Percentiles rank a stretch among this genome's conserved stretches.
phyloP scores from a whole-genome alignment of 129 eudicot genomes.

The Chrysanthemum seticuspe region DNA sequence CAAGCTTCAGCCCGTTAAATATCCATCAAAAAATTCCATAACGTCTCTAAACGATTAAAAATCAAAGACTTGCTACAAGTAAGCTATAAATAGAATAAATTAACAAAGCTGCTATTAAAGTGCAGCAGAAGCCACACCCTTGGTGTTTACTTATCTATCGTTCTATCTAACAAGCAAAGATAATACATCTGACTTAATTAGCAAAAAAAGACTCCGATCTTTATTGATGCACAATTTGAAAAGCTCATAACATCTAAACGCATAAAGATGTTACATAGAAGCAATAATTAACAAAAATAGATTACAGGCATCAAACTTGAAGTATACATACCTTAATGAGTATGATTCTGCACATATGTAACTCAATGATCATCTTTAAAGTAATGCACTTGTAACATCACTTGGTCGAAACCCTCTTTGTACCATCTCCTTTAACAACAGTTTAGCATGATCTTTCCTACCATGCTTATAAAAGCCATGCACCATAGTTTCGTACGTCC shows the following conservation, averaged over 20 bases:
- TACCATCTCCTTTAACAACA: constrained; percentile 59
- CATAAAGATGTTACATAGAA: not conserved
- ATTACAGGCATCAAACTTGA: not conserved
- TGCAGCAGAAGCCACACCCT: too few relatives aligned
- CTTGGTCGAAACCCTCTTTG: constrained; percentile 50
- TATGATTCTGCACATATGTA: constrained; percentile 9
- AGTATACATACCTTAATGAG: constrained; percentile 10
- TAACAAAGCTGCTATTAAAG: too few relatives aligned
- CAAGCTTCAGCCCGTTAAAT: too few relatives aligned
- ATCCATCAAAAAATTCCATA: too few relatives aligned
- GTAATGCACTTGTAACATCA: constrained; percentile 26
- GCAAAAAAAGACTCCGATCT: too few relatives aligned
- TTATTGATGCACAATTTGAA: not conserved
- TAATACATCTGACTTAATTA: too few relatives aligned
- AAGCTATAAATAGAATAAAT: too few relatives aligned
- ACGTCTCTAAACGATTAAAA: too few relatives aligned
- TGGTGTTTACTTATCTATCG: too few relatives aligned
- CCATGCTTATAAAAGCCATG: constrained; percentile 56
- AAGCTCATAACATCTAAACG: not conserved
- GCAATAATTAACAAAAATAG: not conserved
- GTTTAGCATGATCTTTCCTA: constrained; percentile 47
- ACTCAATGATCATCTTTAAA: constrained; percentile 4
- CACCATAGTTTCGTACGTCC: constrained; percentile 67
- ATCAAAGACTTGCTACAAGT: too few relatives aligned
- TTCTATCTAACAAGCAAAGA: too few relatives aligned